Evolutionary conservation across 2,329 filamentous ascomycete species (phyloP), one percentile per base, ranked within the genome.

Genomic region (Fusarium coicis): DNA sequence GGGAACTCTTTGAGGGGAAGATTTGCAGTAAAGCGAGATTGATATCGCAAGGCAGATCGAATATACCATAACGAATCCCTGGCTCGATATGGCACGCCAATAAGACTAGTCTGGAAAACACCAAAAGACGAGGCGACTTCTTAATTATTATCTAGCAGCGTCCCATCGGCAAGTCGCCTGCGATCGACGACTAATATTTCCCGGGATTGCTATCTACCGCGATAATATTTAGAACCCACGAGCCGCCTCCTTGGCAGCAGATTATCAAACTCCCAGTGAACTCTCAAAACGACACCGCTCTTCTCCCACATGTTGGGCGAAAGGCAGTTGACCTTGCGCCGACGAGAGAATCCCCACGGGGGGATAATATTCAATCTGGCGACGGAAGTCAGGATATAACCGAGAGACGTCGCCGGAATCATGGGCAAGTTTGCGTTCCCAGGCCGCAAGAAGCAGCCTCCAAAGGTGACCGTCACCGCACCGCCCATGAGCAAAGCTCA

Each of bases 371-470:
- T 36, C 60, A 57, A 58, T 40, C 62, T 66, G 68, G 68, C 68
- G 63, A 66, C 47, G 54, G 44, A 66, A 74, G 34, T 55, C 39
- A n/a, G 44, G 43, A 60, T 15, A 54, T 34, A 52, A 23, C 46
- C 23, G 53, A 60, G 50, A 54, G 47, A 56, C 61, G 55, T 64
- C 61, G 44, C 37, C 39, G 37, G 37, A 63, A 73, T 42, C 23
- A 80, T 80, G 78, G 72, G 71, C 66, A 79, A 77, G 59, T 80
- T 80, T 63, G 68, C 74, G 5, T 79, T 79, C 34, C 66, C 73
- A 30, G 63, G 76, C 54, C 76, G 76, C 75, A 78, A 78, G 71
- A 78, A 78, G 76, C 75, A 77, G 68, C 60, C 76, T 39, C 76
- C 76, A 19, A 70, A 74, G 54, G 76, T 78, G 37, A 77, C 70